Evolutionary conservation across 2,329 filamentous ascomycete species (phyloP).

Genomic region (Neopestalotiopsis sp.): DNA sequence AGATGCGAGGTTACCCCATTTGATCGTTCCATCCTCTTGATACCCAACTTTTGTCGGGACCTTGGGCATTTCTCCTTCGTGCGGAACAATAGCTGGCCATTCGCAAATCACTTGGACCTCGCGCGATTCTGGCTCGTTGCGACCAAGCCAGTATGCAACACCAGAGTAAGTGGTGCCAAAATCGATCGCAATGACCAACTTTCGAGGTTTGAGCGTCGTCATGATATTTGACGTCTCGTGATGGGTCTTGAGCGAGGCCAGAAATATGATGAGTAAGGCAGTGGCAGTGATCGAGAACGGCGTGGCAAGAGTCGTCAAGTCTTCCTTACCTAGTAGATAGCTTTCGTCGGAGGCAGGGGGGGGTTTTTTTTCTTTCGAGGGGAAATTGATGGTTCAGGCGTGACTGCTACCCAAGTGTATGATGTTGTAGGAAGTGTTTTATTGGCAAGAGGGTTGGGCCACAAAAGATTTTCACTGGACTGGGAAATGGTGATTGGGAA

Average conservation of each 20-base stretch:
- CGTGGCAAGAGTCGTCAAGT: not conserved
- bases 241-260: not conserved
- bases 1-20: conserved; percentile 1
- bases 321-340: too few relatives aligned
- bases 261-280: not conserved
- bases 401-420: too few relatives aligned
- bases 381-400: too few relatives aligned
- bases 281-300: not conserved
- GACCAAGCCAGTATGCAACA: not conserved
- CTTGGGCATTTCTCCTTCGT: not conserved
- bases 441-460: too few relatives aligned
- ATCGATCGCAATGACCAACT: conserved; percentile 7
- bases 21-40: not conserved
- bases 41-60: not conserved
- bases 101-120: not conserved
- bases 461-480: too few relatives aligned
- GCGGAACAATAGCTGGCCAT: not conserved
- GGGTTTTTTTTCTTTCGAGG: too few relatives aligned
- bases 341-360: too few relatives aligned
- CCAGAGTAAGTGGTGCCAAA: conserved; percentile 4
- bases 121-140: not conserved
- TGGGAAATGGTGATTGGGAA: too few relatives aligned
- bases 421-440: too few relatives aligned
- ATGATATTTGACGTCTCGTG: not conserved
- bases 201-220: not conserved